Conservation (phyloP, 2,329 filamentous ascomycete species). For the Pseudonectria buxi region DNA sequence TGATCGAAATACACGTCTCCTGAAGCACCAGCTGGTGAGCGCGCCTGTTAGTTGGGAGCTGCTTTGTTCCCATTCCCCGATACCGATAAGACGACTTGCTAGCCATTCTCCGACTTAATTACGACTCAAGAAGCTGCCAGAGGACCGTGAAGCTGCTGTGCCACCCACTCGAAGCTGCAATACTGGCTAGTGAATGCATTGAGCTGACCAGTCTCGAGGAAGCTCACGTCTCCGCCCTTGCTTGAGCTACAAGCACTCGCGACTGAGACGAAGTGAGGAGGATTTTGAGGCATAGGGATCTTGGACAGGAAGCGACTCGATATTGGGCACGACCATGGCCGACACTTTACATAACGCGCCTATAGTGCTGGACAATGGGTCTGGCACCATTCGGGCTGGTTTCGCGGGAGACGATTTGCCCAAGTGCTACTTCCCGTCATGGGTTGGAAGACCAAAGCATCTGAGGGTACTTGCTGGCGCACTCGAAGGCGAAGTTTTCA, state of each 20-base stretch:
- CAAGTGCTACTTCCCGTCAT: constrained; percentile 96
- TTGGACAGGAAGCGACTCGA: constrained; percentile 3
- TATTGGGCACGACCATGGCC: constrained; percentile 35
- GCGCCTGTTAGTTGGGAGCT: constrained; percentile 16
- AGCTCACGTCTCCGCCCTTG: not conserved
- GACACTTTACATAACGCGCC: constrained; percentile 86
- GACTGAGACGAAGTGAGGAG: constrained; percentile 13
- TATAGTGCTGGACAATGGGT: constrained; percentile 98
- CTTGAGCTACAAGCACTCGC: constrained; percentile 9
- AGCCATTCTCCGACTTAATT: constrained; percentile 8
- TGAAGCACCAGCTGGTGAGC: constrained; percentile 22
- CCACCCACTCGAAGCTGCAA: not conserved
- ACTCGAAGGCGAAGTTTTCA: constrained; percentile 93
- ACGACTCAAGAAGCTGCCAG: constrained; percentile 16
- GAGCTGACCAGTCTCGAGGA: too few relatives aligned
- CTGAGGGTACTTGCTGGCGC: constrained; percentile 91
- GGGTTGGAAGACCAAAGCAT: constrained; percentile 94
- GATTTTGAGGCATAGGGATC: constrained; percentile 7
- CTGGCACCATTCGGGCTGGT: constrained; percentile 91
- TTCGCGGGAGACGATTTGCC: constrained; percentile 95
- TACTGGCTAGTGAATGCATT: too few relatives aligned
- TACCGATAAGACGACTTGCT: constrained; percentile 15
- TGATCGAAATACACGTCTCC: constrained; percentile 23
- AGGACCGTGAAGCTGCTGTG: constrained; percentile 2
- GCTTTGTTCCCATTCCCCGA: constrained; percentile 13